Evolutionary conservation across 1,284 basidiomycete genomes (phyloP), one percentile per base, ranked within the genome.

Genomic region (Pseudozyma thailandica): DNA sequence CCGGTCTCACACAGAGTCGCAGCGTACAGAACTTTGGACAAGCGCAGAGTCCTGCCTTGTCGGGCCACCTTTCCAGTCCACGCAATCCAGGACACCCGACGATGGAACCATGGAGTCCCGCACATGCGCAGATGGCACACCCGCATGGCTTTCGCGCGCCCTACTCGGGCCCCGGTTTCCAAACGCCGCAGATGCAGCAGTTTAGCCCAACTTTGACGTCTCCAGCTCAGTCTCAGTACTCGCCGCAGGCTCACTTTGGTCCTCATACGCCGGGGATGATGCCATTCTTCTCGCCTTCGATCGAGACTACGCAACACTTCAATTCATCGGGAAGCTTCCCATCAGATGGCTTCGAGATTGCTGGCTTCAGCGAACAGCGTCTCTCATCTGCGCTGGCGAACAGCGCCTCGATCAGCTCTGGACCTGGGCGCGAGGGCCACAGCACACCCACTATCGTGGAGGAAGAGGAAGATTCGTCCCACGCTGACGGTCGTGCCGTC

Each of bases 391-490:
- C 68, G n/a, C 39, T 76, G n/a, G 74, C 74, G n/a, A 53, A 49
- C 20, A 64, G 64, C 41, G 74, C 74, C 0, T 65, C 64, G 13
- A 74, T 76, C 46, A 72, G 71, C 42, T 49, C 66, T 0, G 54
- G 47, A 6, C 51, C 53, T 38, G 52, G 48, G 23, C 64, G 59
- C 38, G 73, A 70, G 18, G 76, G 74, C 31, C 65, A 75, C 50
- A 72, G 61, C 41, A 79, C 77, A 6, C 77, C 77, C 9, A 79
- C 77, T 12, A 79, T 79, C 25, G 54, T 79, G 31, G 77, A 79
- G 42, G 77, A 79, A 50, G 77, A 78, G 39, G 77, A 79, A 38
- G 63, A 68, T 25, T 35, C 38, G 12, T 38, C 47, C 16, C 51
- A 49, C 5, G 42, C 28, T 27, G 43, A 50, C 26, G 54, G 26